phyloP scores from a whole-genome alignment of 2,329 filamentous ascomycete species.

The Paecilomyces sp. region DNA sequence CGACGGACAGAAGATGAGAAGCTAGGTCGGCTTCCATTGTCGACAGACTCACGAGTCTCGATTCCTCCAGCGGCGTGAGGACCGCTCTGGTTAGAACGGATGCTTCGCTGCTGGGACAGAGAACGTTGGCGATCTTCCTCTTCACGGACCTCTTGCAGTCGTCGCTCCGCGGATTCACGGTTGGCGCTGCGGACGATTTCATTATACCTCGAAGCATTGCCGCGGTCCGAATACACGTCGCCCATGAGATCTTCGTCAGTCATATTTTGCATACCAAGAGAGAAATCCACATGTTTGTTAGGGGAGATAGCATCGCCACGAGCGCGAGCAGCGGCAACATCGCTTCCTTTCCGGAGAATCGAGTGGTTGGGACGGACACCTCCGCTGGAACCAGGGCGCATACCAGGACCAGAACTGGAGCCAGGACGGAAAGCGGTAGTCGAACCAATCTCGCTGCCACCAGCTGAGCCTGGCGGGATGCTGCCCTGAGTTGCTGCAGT shows the following conservation, averaged over 20 bases:
- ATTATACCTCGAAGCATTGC: conserved; percentile 33
- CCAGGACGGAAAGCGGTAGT: conserved; percentile 17
- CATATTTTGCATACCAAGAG: conserved; percentile 57
- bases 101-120: not conserved
- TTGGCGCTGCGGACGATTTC: conserved; percentile 32
- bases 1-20: conserved; percentile 39
- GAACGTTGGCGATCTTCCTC: not conserved
- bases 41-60: conserved; percentile 14
- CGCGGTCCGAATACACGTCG: conserved; percentile 57
- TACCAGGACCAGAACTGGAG: conserved; percentile 9
- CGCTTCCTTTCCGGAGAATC: conserved; percentile 48
- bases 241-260: conserved; percentile 53
- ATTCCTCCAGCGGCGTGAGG: conserved; percentile 15
- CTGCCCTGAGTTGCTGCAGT: conserved; percentile 36
- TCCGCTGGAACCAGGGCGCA: conserved; percentile 20
- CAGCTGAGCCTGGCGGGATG: conserved; percentile 20
- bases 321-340: conserved; percentile 36
- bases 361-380: conserved; percentile 37
- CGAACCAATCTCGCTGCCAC: conserved; percentile 6
- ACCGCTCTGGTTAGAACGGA: not conserved
- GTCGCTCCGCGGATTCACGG: conserved; percentile 32
- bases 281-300: conserved; percentile 64
- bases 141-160: conserved; percentile 23
- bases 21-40: conserved; percentile 18
- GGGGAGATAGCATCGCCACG: conserved; percentile 52